Evolutionary conservation across 306 rosid genomes (phyloP), one percentile per base, ranked within the genome.

Genomic region (Prunus fruticosa): DNA sequence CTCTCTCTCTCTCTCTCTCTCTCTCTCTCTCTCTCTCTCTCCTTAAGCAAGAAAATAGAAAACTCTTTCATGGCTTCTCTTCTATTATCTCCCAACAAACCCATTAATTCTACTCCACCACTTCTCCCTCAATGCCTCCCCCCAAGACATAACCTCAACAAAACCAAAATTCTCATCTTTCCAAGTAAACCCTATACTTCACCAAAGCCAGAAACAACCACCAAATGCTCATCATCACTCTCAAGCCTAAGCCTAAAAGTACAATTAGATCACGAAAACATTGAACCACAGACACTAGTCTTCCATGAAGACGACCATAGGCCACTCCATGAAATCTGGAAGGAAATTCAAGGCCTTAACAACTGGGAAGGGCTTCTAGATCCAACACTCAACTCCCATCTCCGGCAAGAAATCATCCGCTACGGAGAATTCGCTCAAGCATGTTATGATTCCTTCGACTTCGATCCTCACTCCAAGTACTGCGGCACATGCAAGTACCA

Each of bases 401-500:
- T 91, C 11, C 84, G 97, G 0, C 12, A 53, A 34, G 97, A 91
- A 83, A 86, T 91, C 15, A 89, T 84, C 41, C 88, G 93, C 6
- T 84, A 83, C 6, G 97, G 93, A 0, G 96, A 90, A 61, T 68
- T 88, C 0, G 89, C 93, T 0, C 96, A 90, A 32, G 88, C 91
- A 0, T 83, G 85, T 43, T 88, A 88, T 61, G 93, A 90, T 41
- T 83, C 96, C 51, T 90, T 88, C 53, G 93, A 91, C 67, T 91
- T 84, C 64, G 97, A 91, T 32, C 89, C 92, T 30, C 87, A 81
- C 43, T 91, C 97, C 2, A 91, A 86, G 53, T 89, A 89, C 63
- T 91, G 93, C 25, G 93, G 93, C 25, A 89, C 91, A 0, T 89
- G 97, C 82, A 89, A 89, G 41, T 87, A 87, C 78, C 88, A 76